A percentile compares a stretch with the other conserved stretches of the same genome.
Conservation (phyloP, 441 rosid genomes). For the Adansonia rubrostipa region DNA sequence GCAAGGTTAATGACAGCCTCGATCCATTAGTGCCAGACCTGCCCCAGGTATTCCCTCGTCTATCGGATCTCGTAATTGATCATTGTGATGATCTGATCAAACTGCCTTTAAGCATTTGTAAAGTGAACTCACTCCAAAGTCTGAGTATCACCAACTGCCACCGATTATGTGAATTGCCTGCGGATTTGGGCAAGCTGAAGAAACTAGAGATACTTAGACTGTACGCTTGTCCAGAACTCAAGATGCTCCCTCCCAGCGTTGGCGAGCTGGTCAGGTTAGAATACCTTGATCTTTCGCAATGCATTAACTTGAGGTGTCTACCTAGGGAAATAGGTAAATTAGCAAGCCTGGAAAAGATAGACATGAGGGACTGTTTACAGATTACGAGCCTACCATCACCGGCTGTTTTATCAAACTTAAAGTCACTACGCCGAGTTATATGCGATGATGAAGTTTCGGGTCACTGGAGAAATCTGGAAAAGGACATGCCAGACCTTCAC, state of each 20-base stretch:
- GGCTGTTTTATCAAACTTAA: conserved; percentile 38
- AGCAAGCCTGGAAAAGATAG: conserved; percentile 69
- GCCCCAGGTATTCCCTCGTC: conserved; percentile 59
- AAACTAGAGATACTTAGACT: conserved; percentile 60
- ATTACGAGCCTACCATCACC: conserved; percentile 51
- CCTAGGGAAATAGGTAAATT: conserved; percentile 64
- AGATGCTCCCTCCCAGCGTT: conserved; percentile 52
- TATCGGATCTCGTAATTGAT: conserved; percentile 70
- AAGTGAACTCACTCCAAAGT: conserved; percentile 49
- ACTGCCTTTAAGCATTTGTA: conserved; percentile 65
- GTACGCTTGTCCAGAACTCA: conserved; percentile 72
- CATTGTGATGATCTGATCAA: conserved; percentile 71
- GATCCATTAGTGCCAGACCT: conserved; percentile 55
- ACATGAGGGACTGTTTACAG: conserved; percentile 79
- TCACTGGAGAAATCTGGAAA: conserved; percentile 61
- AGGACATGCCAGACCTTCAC: conserved; percentile 44
- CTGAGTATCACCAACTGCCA: conserved; percentile 89
- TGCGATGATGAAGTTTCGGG: conserved; percentile 71
- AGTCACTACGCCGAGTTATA: conserved; percentile 58
- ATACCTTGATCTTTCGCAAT: conserved; percentile 78
- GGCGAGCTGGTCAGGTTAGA: conserved; percentile 60
- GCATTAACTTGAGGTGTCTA: conserved; percentile 59
- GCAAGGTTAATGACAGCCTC: conserved; percentile 68
- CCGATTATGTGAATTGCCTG: conserved; percentile 55
- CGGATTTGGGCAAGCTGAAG: conserved; percentile 53